These are phyloP conservation scores for Candida namnaoensis DNA, from an alignment of 805 yeast species.

Conservation along the genomic window DNA sequence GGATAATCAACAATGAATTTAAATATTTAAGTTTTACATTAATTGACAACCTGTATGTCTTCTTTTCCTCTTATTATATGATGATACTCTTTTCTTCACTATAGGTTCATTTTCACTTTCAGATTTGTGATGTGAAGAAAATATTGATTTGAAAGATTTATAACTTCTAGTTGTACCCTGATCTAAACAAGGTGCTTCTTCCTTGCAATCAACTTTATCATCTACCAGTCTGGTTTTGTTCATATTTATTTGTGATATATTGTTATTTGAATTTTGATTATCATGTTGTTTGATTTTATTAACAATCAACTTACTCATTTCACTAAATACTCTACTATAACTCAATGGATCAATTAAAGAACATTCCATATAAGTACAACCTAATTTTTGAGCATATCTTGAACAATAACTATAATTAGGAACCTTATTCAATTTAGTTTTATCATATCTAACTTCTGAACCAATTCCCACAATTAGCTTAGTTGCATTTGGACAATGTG, in stretches of 20 bases:
- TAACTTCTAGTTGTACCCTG: no score
- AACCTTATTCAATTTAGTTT: constrained; percentile 11
- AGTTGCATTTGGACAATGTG: constrained; percentile 28
- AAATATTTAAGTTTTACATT: not conserved
- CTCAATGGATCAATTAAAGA: constrained; percentile 13
- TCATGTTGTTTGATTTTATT: no score
- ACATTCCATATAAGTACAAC: constrained; percentile 28
- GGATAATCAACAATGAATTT: not conserved
- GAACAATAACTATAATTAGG: constrained; percentile 18
- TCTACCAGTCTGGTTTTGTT: no score
- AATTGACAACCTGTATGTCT: not conserved
- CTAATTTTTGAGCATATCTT: constrained; percentile 21
- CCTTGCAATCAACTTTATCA: no score
- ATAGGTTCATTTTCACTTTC: no score
- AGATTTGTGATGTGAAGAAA: no score
- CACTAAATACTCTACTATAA: constrained; percentile 10
- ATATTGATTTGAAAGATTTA: no score
- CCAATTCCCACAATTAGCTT: constrained; percentile 28
- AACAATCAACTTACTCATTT: constrained; percentile 7
- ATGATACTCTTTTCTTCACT: not conserved
- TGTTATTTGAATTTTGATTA: no score
- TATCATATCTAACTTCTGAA: constrained; percentile 25
- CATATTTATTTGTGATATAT: no score
- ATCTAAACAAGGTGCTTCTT: no score
- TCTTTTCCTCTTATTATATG: not conserved